Conservation (phyloP, 257 asterid species). For the Capsicum baccatum region DNA sequence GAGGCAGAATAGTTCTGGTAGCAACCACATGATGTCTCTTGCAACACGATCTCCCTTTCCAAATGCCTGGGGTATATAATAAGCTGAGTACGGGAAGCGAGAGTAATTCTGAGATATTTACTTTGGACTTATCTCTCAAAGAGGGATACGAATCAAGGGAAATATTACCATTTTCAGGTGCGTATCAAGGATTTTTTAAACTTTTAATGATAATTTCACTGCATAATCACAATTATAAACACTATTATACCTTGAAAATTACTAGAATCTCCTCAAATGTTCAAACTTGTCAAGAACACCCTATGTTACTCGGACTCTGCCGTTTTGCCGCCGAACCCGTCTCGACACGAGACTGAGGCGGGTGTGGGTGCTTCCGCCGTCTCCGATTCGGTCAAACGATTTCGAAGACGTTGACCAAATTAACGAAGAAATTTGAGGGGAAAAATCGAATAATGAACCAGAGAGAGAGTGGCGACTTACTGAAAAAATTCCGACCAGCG, state of each 20-base stretch:
- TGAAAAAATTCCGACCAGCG: too few relatives aligned
- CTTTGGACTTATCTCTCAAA: background rate
- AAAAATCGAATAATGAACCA: too few relatives aligned
- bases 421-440: too few relatives aligned
- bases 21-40: background rate
- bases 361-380: too few relatives aligned
- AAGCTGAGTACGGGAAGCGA: background rate
- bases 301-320: too few relatives aligned
- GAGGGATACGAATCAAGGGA: background rate
- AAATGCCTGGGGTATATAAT: background rate
- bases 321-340: too few relatives aligned
- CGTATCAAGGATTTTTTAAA: background rate
- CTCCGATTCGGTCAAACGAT: too few relatives aligned
- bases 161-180: background rate
- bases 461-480: too few relatives aligned
- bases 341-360: too few relatives aligned
- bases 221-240: background rate
- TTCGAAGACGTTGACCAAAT: too few relatives aligned
- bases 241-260: background rate
- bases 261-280: slow-evolving; percentile 13
- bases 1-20: background rate
- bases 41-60: background rate
- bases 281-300: background rate
- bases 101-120: slow-evolving; percentile 3
- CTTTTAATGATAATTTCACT: background rate